Percentiles rank a stretch among this genome's conserved stretches.
Conservation (phyloP, 306 rosid genomes). For the Prunus davidiana region DNA sequence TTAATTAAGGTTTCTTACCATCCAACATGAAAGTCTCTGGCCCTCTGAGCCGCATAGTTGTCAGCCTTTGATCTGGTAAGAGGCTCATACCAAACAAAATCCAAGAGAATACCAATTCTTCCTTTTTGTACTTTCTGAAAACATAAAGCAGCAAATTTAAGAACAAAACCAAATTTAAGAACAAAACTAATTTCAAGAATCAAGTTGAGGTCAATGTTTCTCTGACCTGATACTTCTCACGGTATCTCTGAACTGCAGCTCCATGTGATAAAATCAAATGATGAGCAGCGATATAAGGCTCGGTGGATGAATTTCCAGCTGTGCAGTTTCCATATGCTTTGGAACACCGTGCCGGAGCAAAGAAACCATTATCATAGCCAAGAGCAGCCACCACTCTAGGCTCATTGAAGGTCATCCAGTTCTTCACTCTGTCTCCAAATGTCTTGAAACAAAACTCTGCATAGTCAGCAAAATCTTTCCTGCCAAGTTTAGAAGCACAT, state of each 20-base stretch:
- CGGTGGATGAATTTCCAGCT: conserved; percentile 76
- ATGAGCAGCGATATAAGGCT: conserved; percentile 84
- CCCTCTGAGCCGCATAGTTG: conserved; percentile 87
- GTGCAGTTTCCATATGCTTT: conserved; percentile 78
- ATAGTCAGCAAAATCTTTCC: conserved; percentile 85
- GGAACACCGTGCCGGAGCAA: conserved; percentile 92
- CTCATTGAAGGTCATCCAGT: conserved; percentile 94
- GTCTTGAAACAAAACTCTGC: conserved; percentile 94
- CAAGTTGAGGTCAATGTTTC: background rate
- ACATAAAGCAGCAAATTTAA: background rate
- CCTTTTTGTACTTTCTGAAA: conserved; percentile 72
- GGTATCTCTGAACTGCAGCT: conserved; percentile 80
- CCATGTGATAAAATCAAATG: conserved; percentile 82
- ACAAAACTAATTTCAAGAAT: background rate
- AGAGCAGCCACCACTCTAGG: conserved; percentile 89
- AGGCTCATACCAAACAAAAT: conserved; percentile 91
- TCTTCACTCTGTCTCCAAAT: conserved; percentile 88
- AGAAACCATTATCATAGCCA: conserved; percentile 80
- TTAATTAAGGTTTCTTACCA: conserved; percentile 47
- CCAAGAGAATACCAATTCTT: conserved; percentile 76
- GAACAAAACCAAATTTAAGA: background rate
- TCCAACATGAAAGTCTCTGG: conserved; percentile 90
- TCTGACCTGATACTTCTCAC: conserved; percentile 68
- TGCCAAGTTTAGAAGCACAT: conserved; percentile 26
- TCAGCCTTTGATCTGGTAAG: conserved; percentile 89